Percentiles rank a stretch among this genome's conserved stretches.
These are phyloP conservation scores for Niveomyces coronatus DNA, from an alignment of 2,329 filamentous ascomycete genomes.

Conservation along the genomic window DNA sequence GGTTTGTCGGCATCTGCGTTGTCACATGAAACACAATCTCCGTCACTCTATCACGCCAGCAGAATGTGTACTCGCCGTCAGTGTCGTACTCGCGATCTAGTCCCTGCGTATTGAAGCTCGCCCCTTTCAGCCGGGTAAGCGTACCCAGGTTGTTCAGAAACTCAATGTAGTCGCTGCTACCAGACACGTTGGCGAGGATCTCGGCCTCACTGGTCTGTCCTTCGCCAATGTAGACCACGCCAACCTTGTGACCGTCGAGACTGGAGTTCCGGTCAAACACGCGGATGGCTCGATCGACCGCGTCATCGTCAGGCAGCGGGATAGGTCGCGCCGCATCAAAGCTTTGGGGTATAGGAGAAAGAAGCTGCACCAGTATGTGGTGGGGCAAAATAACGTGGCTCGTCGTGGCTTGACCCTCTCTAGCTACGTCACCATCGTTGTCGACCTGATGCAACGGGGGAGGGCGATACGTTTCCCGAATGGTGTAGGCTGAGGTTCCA, in stretches of 20 bases:
- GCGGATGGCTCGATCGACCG: slow-evolving; percentile 62
- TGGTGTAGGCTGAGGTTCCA: slow-evolving; percentile 49
- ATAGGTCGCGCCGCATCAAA: slow-evolving; percentile 57
- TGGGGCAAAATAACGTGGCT: slow-evolving; percentile 59
- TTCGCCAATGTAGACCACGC: slow-evolving; percentile 85
- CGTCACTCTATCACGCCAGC: slow-evolving; percentile 89
- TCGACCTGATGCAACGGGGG: slow-evolving; percentile 46
- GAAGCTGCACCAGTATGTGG: slow-evolving; percentile 59
- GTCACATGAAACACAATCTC: slow-evolving; percentile 94
- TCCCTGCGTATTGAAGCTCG: slow-evolving; percentile 87
- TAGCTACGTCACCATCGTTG: slow-evolving; percentile 35
- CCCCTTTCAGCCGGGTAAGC: slow-evolving; percentile 67
- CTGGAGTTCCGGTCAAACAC: slow-evolving; percentile 81
- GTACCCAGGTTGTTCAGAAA: slow-evolving; percentile 78
- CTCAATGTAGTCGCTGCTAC: slow-evolving; percentile 77
- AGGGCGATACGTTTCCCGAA: slow-evolving; percentile 49
- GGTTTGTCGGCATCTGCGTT: slow-evolving; percentile 92
- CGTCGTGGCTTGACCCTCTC: slow-evolving; percentile 41
- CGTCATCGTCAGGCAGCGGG: slow-evolving; percentile 60
- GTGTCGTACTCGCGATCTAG: slow-evolving; percentile 66
- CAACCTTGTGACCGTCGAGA: slow-evolving; percentile 91
- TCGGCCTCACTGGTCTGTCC: slow-evolving; percentile 73
- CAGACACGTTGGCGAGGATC: slow-evolving; percentile 77
- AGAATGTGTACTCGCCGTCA: slow-evolving; percentile 83
- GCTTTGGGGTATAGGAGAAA: slow-evolving; percentile 51